A percentile compares a stretch with the other conserved stretches of the same genome.
These are phyloP conservation scores for Rhodotorula diobovata DNA, from an alignment of 768 basidiomycete genomes.

Conservation along the genomic window DNA sequence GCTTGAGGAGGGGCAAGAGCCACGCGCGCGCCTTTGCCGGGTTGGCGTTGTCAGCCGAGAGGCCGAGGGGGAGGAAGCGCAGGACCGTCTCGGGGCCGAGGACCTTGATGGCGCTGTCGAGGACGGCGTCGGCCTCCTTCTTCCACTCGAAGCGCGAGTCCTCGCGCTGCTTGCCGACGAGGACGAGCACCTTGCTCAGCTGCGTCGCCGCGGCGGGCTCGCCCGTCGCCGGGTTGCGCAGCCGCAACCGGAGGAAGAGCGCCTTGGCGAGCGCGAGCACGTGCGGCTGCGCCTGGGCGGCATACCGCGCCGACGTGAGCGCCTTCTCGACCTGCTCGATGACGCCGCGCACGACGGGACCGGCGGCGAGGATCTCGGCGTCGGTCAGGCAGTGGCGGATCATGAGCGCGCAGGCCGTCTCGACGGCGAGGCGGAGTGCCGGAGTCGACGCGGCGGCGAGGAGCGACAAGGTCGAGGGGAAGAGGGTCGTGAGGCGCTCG, in stretches of 20 bases:
- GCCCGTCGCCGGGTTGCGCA: constrained; percentile 46
- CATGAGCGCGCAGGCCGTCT: constrained; percentile 58
- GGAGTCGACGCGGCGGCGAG: constrained; percentile 30
- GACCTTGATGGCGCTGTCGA: constrained; percentile 75
- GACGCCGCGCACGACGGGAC: constrained; percentile 54
- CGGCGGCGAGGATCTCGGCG: constrained; percentile 53
- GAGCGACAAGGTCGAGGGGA: constrained; percentile 26
- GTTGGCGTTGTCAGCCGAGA: constrained; percentile 65
- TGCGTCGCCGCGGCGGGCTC: constrained; percentile 42
- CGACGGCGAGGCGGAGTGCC: constrained; percentile 42
- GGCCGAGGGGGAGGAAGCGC: constrained; percentile 70
- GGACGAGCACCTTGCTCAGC: constrained; percentile 62
- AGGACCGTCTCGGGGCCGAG: constrained; percentile 80
- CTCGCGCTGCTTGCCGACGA: constrained; percentile 67
- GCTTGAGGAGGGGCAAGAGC: constrained; percentile 77
- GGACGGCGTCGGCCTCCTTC: constrained; percentile 72
- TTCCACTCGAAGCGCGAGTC: constrained; percentile 84
- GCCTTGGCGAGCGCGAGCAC: constrained; percentile 68
- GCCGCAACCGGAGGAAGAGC: constrained; percentile 61
- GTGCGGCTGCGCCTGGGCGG: constrained; percentile 69
- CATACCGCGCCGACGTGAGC: constrained; percentile 64
- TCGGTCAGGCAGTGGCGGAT: constrained; percentile 69
- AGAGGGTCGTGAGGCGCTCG: constrained; percentile 17
- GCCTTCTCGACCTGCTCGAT: constrained; percentile 63
- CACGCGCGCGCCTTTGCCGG: constrained; percentile 60